These are phyloP conservation scores for Xylaria scruposa DNA, from an alignment of 495 filamentous ascomycete species.

Conservation along the genomic window DNA sequence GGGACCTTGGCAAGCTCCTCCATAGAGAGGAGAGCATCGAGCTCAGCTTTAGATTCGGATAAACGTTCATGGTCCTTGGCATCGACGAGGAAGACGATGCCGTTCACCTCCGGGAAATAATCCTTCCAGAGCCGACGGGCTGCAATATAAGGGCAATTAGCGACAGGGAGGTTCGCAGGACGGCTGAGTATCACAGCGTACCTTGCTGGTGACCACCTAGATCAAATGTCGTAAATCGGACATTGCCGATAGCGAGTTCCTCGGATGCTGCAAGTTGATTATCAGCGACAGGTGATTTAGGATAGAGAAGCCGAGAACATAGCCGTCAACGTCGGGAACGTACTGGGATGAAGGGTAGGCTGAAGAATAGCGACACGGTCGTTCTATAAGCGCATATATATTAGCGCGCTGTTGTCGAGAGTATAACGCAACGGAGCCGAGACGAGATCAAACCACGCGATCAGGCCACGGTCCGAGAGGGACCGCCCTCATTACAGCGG, in stretches of 20 bases:
- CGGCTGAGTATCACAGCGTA: constrained; percentile 47
- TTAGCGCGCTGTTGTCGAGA: constrained; percentile 26
- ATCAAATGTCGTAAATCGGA: constrained; percentile 97
- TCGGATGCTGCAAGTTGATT: constrained; percentile 73
- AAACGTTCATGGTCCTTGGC: constrained; percentile 96
- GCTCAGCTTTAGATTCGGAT: constrained; percentile 91
- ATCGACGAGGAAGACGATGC: constrained; percentile 97
- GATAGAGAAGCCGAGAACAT: constrained; percentile 24
- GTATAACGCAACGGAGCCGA: not conserved
- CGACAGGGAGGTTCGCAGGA: not conserved
- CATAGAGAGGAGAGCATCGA: constrained; percentile 92
- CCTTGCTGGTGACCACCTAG: constrained; percentile 97
- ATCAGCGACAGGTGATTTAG: constrained; percentile 29
- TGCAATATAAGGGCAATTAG: constrained; percentile 40
- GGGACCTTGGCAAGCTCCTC: constrained; percentile 92
- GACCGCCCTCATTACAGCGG: constrained; percentile 15
- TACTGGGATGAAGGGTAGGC: constrained; percentile 89
- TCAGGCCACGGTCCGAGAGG: constrained; percentile 5
- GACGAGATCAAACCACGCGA: not conserved
- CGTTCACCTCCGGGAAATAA: constrained; percentile 97
- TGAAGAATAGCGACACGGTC: constrained; percentile 92
- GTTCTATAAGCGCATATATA: constrained; percentile 60
- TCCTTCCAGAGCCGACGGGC: constrained; percentile 98
- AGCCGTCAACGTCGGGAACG: constrained; percentile 43
- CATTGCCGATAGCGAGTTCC: constrained; percentile 95